phyloP scores from a whole-genome alignment of 495 filamentous ascomycete species.

The Penicillium bialowiezense region DNA sequence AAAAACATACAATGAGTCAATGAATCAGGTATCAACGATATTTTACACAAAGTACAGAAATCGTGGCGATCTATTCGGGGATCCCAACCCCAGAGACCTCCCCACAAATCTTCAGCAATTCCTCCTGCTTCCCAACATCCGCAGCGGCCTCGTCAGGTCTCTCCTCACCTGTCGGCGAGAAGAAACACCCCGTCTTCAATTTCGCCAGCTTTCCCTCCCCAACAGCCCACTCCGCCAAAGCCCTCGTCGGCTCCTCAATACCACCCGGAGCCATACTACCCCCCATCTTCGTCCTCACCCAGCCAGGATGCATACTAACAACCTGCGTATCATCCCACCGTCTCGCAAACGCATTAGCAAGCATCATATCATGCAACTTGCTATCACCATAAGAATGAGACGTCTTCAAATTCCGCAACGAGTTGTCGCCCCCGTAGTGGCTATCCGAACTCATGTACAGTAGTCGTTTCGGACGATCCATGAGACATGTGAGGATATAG shows the following conservation, averaged over 20 bases:
- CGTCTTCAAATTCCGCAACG: conserved; percentile 34
- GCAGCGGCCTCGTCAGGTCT: conserved; percentile 24
- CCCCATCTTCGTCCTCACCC: conserved; percentile 64
- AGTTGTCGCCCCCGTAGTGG: conserved; percentile 47
- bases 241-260: conserved; percentile 43
- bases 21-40: no score
- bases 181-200: conserved; percentile 26
- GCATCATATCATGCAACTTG: conserved; percentile 54
- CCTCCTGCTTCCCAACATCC: conserved; percentile 33
- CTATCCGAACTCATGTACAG: conserved; percentile 51
- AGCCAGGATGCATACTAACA: conserved; percentile 57
- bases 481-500: conserved; percentile 54
- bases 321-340: conserved; percentile 48
- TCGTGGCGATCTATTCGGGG: conserved; percentile 9
- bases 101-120: conserved; percentile 27
- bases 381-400: conserved; percentile 45
- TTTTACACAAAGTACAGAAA: no score
- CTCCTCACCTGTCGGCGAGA: conserved; percentile 22
- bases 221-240: conserved; percentile 44
- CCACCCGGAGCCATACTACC: conserved; percentile 45
- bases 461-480: conserved; percentile 49
- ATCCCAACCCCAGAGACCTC: conserved; percentile 27
- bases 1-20: no score
- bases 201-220: conserved; percentile 28
- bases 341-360: conserved; percentile 52